Percentiles rank a stretch among this genome's conserved stretches.
These are phyloP conservation scores for Sporisorium reilianum DNA, from an alignment of 1,284 basidiomycete species.

Conservation along the genomic window DNA sequence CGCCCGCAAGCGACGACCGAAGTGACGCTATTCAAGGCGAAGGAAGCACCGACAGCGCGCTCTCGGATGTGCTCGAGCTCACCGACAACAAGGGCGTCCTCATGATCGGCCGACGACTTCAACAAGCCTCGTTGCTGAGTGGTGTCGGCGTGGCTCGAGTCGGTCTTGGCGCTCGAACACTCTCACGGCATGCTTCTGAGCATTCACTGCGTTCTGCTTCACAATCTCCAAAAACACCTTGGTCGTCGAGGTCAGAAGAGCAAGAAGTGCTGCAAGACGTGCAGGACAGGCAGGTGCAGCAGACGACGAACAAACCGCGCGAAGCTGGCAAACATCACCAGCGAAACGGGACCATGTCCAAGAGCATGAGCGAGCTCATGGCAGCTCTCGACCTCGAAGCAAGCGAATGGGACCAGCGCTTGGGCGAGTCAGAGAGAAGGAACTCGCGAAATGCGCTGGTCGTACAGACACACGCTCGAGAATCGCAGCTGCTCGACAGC, in stretches of 20 bases:
- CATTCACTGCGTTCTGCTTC: constrained; percentile 7
- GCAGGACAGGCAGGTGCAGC: background rate
- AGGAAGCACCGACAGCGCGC: constrained; percentile 25
- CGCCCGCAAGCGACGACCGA: background rate
- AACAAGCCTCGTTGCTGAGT: constrained; percentile 1
- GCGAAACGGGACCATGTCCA: constrained; percentile 30
- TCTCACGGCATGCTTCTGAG: constrained; percentile 8
- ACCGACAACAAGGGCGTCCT: constrained; percentile 22
- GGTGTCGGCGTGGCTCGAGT: constrained; percentile 16
- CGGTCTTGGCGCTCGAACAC: constrained; percentile 20
- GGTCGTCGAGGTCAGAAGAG: constrained; percentile 5
- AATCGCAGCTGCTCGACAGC: constrained; percentile 7
- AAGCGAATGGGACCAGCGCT: constrained; percentile 16
- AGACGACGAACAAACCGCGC: background rate
- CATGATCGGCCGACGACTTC: background rate
- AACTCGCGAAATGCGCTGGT: background rate
- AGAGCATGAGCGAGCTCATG: constrained; percentile 47
- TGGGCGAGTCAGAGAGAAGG: constrained; percentile 1
- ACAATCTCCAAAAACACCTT: background rate
- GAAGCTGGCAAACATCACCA: constrained; percentile 6
- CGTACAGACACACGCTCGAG: background rate
- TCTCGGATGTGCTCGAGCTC: constrained; percentile 39
- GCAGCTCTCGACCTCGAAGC: constrained; percentile 43
- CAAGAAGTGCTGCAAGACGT: constrained; percentile 4
- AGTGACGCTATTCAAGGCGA: constrained; percentile 10